phyloP scores from a whole-genome alignment of 805 yeast species.

The Hanseniaspora guilliermondii region DNA sequence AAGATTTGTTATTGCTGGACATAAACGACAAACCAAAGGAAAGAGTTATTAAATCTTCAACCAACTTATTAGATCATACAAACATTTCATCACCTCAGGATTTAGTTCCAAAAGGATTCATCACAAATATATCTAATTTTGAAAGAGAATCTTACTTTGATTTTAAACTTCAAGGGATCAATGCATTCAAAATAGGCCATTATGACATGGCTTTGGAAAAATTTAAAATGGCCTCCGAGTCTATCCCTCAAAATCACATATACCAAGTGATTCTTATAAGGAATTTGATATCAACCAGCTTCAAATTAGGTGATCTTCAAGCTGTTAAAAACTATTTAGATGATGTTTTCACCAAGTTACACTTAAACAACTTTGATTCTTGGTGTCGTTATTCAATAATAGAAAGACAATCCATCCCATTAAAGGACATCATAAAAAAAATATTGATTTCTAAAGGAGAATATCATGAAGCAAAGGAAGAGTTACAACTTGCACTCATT shows the following conservation, averaged over 20 bases:
- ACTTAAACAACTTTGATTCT: conserved; percentile 30
- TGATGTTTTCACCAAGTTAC: conserved; percentile 26
- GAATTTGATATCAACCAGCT: conserved; percentile 55
- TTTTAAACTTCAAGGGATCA: conserved; percentile 44
- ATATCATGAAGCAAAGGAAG: conserved; percentile 68
- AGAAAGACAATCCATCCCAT: conserved; percentile 13
- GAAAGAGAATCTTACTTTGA: conserved; percentile 32
- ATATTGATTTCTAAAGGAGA: conserved; percentile 65
- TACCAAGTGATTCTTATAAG: conserved; percentile 57
- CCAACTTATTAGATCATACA: not conserved
- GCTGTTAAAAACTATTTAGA: conserved; percentile 25
- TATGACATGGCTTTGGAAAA: conserved; percentile 50
- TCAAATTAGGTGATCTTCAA: conserved; percentile 58
- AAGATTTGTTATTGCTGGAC: not conserved
- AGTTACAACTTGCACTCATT: conserved; percentile 48
- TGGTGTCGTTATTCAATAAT: conserved; percentile 38
- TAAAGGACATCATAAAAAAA: conserved; percentile 60
- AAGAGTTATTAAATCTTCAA: not conserved
- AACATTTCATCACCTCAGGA: not conserved
- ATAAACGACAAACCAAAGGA: not conserved
- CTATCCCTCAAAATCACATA: conserved; percentile 54
- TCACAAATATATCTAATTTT: conserved; percentile 18
- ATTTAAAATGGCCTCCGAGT: conserved; percentile 44
- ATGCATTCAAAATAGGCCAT: conserved; percentile 69
- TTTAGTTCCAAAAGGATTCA: not conserved